Base-by-base conservation (phyloP, 768 basidiomycete species). In the Exidia glandulosa region DNA sequence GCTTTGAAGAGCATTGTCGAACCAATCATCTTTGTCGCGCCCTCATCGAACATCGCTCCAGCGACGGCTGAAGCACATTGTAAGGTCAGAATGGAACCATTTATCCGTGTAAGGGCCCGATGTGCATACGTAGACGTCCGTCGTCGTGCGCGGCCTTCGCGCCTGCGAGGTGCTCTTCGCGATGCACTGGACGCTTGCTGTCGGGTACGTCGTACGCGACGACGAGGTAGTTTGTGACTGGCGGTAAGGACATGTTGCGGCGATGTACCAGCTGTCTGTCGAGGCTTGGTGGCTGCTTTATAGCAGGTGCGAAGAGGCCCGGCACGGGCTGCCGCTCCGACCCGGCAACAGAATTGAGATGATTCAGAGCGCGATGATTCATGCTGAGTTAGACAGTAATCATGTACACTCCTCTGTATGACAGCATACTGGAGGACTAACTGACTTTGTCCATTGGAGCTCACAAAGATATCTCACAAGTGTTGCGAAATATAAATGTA, bases 1-100 rank as follows among this genome's bases (percentile, higher is more conserved):
- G 48, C 59, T 12, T 59, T 34, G 31, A 59, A n/a, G 27, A 34
- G 23, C 32, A 54, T 31, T 16, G 59, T 54, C 30, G 59, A 59
- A 2, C 59, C 59, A 23, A 31, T 59, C 59, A 59, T 59, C 59
- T 52, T 59, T 12, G 31, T 36, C 4, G 14, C 30, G 27, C 25
- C 41, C 14, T 52, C 48, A n/a, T 23, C 32, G 29, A 59, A 16
- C 31, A 59, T 59, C 4, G 59, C 36, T 10, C 59, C 59, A 13
- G 48, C 59, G 13, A 59, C 5, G n/a, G 32, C 59, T 59, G 19
- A 14, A 6, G 14, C 37, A 23, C 34, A 48, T 32, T 3, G 27
- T 9, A 6, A 6, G 19, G 5, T 29, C 3, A 7, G 1, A 23
- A 29, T 27, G 19, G 19, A 9, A 31, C 6, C 50, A 31, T 29